Base-by-base conservation (phyloP, 2,329 filamentous ascomycete genomes). In the Phaeosphaeria sp. region DNA sequence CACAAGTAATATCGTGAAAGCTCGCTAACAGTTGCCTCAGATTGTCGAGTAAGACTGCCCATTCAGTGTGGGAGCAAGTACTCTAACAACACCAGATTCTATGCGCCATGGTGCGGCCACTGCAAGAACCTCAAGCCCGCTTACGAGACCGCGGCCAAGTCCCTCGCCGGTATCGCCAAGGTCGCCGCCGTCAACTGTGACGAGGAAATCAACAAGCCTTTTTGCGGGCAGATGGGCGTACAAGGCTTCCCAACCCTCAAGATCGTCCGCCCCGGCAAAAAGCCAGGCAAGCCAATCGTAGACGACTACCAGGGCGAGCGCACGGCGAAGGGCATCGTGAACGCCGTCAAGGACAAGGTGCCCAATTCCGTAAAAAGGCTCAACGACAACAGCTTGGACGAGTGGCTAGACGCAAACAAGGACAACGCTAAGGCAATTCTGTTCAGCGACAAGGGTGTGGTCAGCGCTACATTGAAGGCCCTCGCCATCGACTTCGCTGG, bases 21-120 rank as follows among this genome's bases (percentile, higher is more conserved):
- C 9, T 18, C 23, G 27, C 56, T 62, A 55, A 63, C 54, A 49
- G 33, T 41, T 46, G 36, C 21, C 7, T 21, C 49, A 79, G 74
- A 78, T 79, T 56, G 72, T 79, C 56, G 77, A 79, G 77, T 78
- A 72, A 71, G 76, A 51, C 46, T 4, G 41, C 43, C 6, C 27
- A 42, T 46, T 46, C 27, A 49, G 25, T 10, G 46, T 36, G 30
- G 39, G 50, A 50, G 36, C 22, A 9, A 20, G 22, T 42, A 23
- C 25, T 36, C 56, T 64, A 39, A 67, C 53, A 30, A 25, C 52
- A 39, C 65, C 88, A 92, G 93, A 80, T 98, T 98, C 84, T 98
- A 97, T 73, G 94, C 94, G 9, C 94, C 94, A 22, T 98, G 94
- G 94, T 98, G 95, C 72, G 95, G 94, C 43, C 95, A 98, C 80